Conservation (phyloP, 257 asterid genomes). For the Ballota nigra region DNA sequence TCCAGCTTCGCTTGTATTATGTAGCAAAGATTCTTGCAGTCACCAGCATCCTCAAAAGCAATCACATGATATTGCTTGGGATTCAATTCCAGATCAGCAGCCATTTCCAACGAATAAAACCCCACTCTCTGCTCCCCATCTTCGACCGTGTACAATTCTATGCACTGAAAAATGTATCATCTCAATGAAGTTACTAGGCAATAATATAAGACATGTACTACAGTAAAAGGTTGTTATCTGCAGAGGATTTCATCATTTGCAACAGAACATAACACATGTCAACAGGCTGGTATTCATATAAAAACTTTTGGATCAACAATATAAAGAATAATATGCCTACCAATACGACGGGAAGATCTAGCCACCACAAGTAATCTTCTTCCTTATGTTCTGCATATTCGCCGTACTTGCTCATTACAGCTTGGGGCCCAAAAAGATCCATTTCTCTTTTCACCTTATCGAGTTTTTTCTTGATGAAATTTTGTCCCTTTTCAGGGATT, state of each 20-base stretch:
- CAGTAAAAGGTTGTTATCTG: neutral
- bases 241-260: neutral
- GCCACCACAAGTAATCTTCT: conserved; percentile 97
- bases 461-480: conserved; percentile 59
- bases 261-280: neutral
- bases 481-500: conserved; percentile 71
- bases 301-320: conserved; percentile 3
- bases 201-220: neutral
- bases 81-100: conserved; percentile 85
- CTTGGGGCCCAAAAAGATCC: conserved; percentile 90
- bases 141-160: conserved; percentile 72
- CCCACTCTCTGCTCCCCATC: conserved; percentile 77
- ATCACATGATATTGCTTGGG: conserved; percentile 85
- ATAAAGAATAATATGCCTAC: conserved; percentile 35
- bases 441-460: conserved; percentile 85
- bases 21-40: conserved; percentile 84
- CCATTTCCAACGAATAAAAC: conserved; percentile 95
- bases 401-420: conserved; percentile 91
- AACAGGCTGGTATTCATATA: neutral
- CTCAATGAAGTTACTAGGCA: conserved; percentile 16
- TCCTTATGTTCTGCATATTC: conserved; percentile 84
- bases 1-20: conserved; percentile 86
- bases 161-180: conserved; percentile 54
- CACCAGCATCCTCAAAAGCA: conserved; percentile 90
- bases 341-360: conserved; percentile 79